Percentiles rank a stretch among this genome's conserved stretches.
Evolutionary conservation across 495 filamentous ascomycete genomes (phyloP).

Genomic region (Trichoderma erinaceum): DNA sequence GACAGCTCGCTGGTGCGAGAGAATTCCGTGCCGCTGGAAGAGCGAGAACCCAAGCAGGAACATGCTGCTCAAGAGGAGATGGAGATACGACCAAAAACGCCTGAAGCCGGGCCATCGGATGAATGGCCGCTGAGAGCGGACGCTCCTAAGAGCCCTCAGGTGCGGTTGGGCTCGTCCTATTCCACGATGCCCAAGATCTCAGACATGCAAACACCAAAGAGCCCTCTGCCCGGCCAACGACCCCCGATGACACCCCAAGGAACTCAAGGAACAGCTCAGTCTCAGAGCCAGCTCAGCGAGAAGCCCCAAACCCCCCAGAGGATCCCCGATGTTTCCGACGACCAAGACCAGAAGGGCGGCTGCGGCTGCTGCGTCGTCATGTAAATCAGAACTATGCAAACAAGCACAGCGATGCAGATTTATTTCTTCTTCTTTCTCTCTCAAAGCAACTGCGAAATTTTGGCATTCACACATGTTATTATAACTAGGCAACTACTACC

Average conservation of each 20-base stretch:
- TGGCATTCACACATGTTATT: neutral
- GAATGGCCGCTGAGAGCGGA: slow-evolving; percentile 44
- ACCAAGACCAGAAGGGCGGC: slow-evolving; percentile 33
- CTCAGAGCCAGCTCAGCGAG: slow-evolving; percentile 22
- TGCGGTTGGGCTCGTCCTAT: slow-evolving; percentile 45
- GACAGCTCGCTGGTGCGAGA: slow-evolving; percentile 44
- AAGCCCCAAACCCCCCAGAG: slow-evolving; percentile 18
- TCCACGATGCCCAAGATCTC: slow-evolving; percentile 54
- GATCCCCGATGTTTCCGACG: slow-evolving; percentile 33
- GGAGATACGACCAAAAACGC: neutral
- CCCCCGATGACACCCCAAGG: slow-evolving; percentile 21
- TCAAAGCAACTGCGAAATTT: neutral
- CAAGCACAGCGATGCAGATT: neutral
- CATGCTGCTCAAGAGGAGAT: neutral
- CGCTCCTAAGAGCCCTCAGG: slow-evolving; percentile 39
- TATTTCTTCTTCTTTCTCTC: neutral
- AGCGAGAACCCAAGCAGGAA: slow-evolving; percentile 29
- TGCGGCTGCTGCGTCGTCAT: slow-evolving; percentile 52
- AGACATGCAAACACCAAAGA: slow-evolving; percentile 31
- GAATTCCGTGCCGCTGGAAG: slow-evolving; percentile 29
- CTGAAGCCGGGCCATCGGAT: slow-evolving; percentile 23
- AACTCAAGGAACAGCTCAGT: slow-evolving; percentile 20
- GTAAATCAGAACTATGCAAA: slow-evolving; percentile 26
- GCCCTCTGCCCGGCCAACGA: slow-evolving; percentile 34
- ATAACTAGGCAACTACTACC: slow-evolving; percentile 10